Evolutionary conservation across 495 filamentous ascomycete species (phyloP).

Genomic region (Oleoguttula mirabilis): DNA sequence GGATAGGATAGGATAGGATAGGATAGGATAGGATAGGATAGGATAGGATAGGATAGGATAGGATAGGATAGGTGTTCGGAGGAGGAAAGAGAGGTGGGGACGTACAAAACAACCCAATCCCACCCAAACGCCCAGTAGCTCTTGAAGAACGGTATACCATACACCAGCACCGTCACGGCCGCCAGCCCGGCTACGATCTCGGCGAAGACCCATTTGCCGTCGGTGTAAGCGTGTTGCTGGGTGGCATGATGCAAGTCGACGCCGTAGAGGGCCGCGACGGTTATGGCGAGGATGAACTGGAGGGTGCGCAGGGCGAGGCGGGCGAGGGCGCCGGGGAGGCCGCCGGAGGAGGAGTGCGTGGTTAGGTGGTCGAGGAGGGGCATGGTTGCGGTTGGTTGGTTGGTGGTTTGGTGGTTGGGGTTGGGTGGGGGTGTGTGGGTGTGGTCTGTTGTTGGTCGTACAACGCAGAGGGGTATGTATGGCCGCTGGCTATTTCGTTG

Average conservation of each 20-base stretch:
- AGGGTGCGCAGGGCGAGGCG: slow-evolving; percentile 48
- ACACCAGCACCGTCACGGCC: slow-evolving; percentile 49
- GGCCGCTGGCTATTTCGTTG: too few relatives aligned
- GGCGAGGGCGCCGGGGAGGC: slow-evolving; percentile 14
- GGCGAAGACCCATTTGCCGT: slow-evolving; percentile 70
- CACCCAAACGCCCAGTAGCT: slow-evolving; percentile 48
- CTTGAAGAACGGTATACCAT: slow-evolving; percentile 49
- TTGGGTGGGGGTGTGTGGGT: slow-evolving; percentile 1
- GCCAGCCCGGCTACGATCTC: slow-evolving; percentile 47
- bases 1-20: too few relatives aligned
- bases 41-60: too few relatives aligned
- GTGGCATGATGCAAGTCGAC: slow-evolving; percentile 50
- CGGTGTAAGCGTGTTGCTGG: slow-evolving; percentile 35
- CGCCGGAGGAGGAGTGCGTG: slow-evolving; percentile 10
- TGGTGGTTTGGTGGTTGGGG: not conserved
- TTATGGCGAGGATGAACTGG: slow-evolving; percentile 61
- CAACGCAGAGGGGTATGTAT: too few relatives aligned
- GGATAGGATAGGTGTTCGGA: too few relatives aligned
- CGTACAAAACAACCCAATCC: slow-evolving; percentile 53
- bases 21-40: too few relatives aligned
- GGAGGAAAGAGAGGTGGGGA: not conserved
- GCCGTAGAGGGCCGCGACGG: slow-evolving; percentile 70
- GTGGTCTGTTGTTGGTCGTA: not conserved
- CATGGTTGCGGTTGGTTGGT: slow-evolving; percentile 3
- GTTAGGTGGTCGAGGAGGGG: slow-evolving; percentile 11